These are phyloP conservation scores for Thamnidium elegans DNA, from an alignment of 192 early-diverging fungal species.

Conservation along the genomic window DNA sequence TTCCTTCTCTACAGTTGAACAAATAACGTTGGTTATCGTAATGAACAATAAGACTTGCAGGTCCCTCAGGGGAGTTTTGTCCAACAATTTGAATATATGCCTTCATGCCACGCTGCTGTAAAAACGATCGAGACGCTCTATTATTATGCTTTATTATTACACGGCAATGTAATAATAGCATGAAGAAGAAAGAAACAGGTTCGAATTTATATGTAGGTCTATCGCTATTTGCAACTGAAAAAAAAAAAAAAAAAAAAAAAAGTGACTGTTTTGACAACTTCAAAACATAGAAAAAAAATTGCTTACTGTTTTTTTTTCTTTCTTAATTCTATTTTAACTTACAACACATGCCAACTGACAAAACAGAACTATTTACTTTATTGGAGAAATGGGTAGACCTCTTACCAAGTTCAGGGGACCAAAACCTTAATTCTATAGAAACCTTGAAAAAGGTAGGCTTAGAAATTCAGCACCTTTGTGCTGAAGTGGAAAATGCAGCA, in stretches of 20 bases:
- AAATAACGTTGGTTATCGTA: conserved; percentile 78
- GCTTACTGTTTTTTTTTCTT: too few relatives aligned
- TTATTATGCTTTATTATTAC: neutral
- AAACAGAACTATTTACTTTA: too few relatives aligned
- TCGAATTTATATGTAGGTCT: too few relatives aligned
- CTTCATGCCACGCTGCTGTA: conserved; percentile 43
- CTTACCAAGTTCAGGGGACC: too few relatives aligned
- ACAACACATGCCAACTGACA: too few relatives aligned
- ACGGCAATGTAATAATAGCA: neutral
- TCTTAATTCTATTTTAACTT: too few relatives aligned
- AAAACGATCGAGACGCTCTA: neutral
- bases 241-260: conserved; percentile 1
- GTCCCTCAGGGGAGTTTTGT: conserved; percentile 42
- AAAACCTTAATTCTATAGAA: too few relatives aligned
- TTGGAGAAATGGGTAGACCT: too few relatives aligned
- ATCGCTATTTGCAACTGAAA: too few relatives aligned
- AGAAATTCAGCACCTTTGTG: neutral
- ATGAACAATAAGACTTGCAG: conserved; percentile 69
- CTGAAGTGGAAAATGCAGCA: neutral
- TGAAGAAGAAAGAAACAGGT: too few relatives aligned
- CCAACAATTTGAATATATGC: conserved; percentile 51
- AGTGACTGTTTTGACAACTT: neutral
- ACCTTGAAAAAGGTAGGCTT: too few relatives aligned
- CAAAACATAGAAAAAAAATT: too few relatives aligned
- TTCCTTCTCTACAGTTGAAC: conserved; percentile 93